These are phyloP conservation scores for Zymoseptoria ardabiliae DNA, from an alignment of 2,329 filamentous ascomycete species.

Conservation along the genomic window DNA sequence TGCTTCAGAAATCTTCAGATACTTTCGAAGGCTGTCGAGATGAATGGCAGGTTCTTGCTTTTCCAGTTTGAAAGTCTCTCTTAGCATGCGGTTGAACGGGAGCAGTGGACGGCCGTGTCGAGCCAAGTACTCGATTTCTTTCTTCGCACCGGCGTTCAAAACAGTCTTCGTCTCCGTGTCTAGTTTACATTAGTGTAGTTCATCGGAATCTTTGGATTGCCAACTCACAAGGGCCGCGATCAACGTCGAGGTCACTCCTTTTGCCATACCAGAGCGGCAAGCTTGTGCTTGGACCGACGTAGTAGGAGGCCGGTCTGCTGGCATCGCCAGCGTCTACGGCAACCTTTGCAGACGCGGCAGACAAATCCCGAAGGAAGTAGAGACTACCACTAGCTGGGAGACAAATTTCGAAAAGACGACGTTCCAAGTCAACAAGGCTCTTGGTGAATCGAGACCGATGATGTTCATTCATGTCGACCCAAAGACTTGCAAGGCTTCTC, in stretches of 20 bases:
- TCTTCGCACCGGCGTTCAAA: slow-evolving; percentile 27
- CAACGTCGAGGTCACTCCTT: slow-evolving; percentile 18
- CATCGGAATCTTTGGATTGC: slow-evolving; percentile 1
- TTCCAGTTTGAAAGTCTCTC: slow-evolving; percentile 29
- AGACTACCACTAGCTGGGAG: slow-evolving; percentile 31
- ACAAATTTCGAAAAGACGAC: slow-evolving; percentile 19
- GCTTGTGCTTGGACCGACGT: slow-evolving; percentile 27
- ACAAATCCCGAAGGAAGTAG: slow-evolving; percentile 28
- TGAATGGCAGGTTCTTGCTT: slow-evolving; percentile 25
- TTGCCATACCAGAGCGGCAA: slow-evolving; percentile 28
- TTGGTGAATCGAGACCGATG: slow-evolving; percentile 21
- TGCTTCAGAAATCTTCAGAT: slow-evolving; percentile 21
- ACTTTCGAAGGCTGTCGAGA: slow-evolving; percentile 26
- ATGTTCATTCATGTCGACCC: slow-evolving; percentile 16
- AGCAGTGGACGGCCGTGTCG: slow-evolving; percentile 25
- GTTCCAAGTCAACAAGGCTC: slow-evolving; percentile 27
- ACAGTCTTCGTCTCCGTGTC: slow-evolving; percentile 21
- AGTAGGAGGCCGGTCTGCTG: slow-evolving; percentile 16
- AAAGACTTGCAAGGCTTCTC: slow-evolving; percentile 11
- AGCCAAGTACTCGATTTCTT: slow-evolving; percentile 28
- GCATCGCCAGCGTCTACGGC: slow-evolving; percentile 10
- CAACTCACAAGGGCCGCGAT: slow-evolving; percentile 30
- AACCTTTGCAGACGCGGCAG: slow-evolving; percentile 10
- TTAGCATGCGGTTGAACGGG: slow-evolving; percentile 27
- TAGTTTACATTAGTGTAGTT: slow-evolving; percentile 16